A percentile compares a stretch with the other conserved stretches of the same genome.
Evolutionary conservation across 2,329 filamentous ascomycete species (phyloP).

Genomic region (Dactylellina leptospora): DNA sequence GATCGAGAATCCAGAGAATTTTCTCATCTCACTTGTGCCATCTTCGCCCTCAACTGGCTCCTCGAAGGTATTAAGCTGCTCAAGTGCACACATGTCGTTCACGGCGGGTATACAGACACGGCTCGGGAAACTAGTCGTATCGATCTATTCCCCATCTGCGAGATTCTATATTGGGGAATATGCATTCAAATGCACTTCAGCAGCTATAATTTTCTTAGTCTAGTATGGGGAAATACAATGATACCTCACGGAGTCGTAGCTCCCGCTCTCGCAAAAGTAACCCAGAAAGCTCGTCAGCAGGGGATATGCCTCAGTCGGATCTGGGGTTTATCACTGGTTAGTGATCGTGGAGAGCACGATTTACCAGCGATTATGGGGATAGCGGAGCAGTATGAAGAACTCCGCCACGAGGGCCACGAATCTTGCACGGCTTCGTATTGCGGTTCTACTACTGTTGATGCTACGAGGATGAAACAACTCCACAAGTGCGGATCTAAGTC

Average conservation of each 20-base stretch:
- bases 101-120: neutral
- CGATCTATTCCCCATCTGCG: conserved; percentile 15
- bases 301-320: conserved; percentile 21
- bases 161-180: conserved; percentile 31
- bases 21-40: conserved; percentile 1
- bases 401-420: conserved; percentile 19
- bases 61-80: conserved; percentile 6
- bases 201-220: neutral
- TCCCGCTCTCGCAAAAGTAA: conserved; percentile 11
- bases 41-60: conserved; percentile 10
- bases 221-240: conserved; percentile 29
- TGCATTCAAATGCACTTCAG: conserved; percentile 5
- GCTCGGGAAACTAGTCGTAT: neutral
- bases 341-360: conserved; percentile 25
- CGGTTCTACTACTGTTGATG: conserved; percentile 12
- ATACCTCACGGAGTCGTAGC: conserved; percentile 20
- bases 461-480: conserved; percentile 22
- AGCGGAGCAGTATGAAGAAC: conserved; percentile 5
- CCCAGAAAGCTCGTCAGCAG: conserved; percentile 7
- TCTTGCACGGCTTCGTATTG: conserved; percentile 27
- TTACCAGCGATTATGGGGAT: conserved; percentile 27
- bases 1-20: neutral
- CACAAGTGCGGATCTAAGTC: conserved; percentile 12
- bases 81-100: neutral
- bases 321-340: conserved; percentile 21